Conservation (phyloP, 257 asterid species). For the Lantana camara region DNA sequence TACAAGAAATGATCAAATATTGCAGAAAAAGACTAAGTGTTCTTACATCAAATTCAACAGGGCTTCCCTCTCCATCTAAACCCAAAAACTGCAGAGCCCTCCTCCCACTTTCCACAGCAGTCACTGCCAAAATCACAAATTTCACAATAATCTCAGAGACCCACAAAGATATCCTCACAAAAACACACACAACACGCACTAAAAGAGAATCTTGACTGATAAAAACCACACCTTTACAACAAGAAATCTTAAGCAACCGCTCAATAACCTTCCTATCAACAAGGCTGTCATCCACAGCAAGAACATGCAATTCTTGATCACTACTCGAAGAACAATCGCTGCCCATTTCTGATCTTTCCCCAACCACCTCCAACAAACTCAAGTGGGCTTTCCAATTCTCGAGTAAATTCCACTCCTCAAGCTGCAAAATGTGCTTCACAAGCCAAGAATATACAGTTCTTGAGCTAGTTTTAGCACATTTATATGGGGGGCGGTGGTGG, state of each 20-base stretch:
- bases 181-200: background rate
- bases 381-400: background rate
- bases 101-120: conserved; percentile 88
- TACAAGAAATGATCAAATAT: background rate
- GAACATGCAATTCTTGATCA: conserved; percentile 68
- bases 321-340: conserved; percentile 41
- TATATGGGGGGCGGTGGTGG: conserved; percentile 20
- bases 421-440: conserved; percentile 2
- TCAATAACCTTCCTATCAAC: conserved; percentile 80
- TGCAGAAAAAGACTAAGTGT: too few relatives aligned
- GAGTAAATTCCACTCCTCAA: background rate
- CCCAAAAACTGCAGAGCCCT: conserved; percentile 91
- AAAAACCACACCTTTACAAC: conserved; percentile 63
- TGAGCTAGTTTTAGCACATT: background rate
- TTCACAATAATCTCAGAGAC: background rate
- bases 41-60: conserved; percentile 69
- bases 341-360: conserved; percentile 24
- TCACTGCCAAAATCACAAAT: conserved; percentile 55
- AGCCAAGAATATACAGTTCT: conserved; percentile 1
- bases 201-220: too few relatives aligned
- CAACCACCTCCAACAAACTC: background rate
- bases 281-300: conserved; percentile 81
- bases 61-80: conserved; percentile 67
- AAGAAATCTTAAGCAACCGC: conserved; percentile 63
- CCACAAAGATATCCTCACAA: background rate